phyloP scores from a whole-genome alignment of 768 basidiomycete species.

The Cystobasidiopsis lactophilus region DNA sequence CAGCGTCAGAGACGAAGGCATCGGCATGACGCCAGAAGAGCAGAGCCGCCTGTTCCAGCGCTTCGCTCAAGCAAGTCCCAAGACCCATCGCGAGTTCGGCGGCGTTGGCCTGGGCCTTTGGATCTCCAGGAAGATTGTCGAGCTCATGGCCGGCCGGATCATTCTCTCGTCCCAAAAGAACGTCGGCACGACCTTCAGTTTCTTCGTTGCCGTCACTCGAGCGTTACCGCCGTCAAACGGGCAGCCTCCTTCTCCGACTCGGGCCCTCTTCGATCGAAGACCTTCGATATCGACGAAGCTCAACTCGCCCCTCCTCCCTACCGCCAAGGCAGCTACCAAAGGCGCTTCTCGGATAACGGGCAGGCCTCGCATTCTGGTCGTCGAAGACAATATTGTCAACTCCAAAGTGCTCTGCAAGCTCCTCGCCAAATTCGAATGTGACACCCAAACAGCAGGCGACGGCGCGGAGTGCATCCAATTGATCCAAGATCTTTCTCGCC shows the following conservation, averaged over 20 bases:
- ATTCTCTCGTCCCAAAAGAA: slow-evolving; percentile 2
- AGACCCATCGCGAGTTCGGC: slow-evolving; percentile 9
- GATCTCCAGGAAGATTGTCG: slow-evolving; percentile 6
- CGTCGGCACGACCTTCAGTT: slow-evolving; percentile 8
- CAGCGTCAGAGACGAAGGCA: slow-evolving; percentile 2
- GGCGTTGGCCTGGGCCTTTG: slow-evolving; percentile 9
- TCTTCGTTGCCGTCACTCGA: slow-evolving; percentile 2
- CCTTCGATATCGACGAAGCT: not conserved
- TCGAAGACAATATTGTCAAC: slow-evolving; percentile 11
- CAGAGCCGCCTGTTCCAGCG: slow-evolving; percentile 8
- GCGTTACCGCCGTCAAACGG: not conserved
- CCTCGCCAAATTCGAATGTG: slow-evolving; percentile 6
- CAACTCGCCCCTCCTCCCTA: no score
- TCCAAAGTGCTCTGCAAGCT: slow-evolving; percentile 4
- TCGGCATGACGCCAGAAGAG: slow-evolving; percentile 7
- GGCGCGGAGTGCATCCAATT: not conserved
- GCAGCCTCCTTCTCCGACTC: not conserved
- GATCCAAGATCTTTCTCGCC: slow-evolving; percentile 1
- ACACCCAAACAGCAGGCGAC: slow-evolving; percentile 4
- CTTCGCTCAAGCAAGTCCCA: slow-evolving; percentile 8
- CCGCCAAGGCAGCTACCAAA: not conserved
- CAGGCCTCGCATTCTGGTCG: slow-evolving; percentile 1
- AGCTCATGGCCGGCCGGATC: slow-evolving; percentile 8
- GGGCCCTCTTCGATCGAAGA: not conserved
- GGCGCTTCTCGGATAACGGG: not conserved